Base-by-base conservation (phyloP, 108 stramenopile species). In the Skeletonema potamos region DNA sequence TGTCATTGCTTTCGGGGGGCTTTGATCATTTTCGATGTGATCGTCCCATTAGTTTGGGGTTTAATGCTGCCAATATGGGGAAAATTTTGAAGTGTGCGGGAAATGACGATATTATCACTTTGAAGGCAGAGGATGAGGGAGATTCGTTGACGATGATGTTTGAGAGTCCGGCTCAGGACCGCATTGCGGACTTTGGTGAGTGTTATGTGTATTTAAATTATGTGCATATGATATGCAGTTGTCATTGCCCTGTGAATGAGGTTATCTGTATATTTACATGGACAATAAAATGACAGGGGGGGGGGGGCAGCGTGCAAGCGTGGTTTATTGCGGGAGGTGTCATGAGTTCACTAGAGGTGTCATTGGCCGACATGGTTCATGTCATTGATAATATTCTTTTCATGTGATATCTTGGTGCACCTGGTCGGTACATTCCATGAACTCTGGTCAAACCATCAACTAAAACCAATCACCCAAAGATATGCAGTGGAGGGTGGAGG, bases 71-170 rank as follows among this genome's bases (percentile, higher is more conserved):
- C 24, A 99, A 98, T 89, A 84, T 99, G 73, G 85, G 90, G 71
- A 99, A 99, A 85, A 97, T 99, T 70, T 87, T 99, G 81, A 99
- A 99, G 88, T 98, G 98, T 85, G 92, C 97, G 36, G 90, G 89
- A 27, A 96, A 97, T 73, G 95, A 97, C 27, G 99, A 99, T 87
- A 76, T 85, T 26, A 80, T 99, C 33, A 97, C 98, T 27, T 82
- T 99, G 68, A 98, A 98, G 91, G 97, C 97, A 3, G 97, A 97
- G 72, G 98, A 99, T 73, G 83, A 88, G 4, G 83, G 83, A 5
- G 99, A 99, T 62, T 73, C 70, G 34, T 79, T 99, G 51, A 89
- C 91, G 24, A 73, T 99, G 58, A 88, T 97, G 87, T 99, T 99
- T 85, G 97, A 99, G 84, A 79, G 82, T 58, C 68, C 82, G 39